Conservation (phyloP, 139 green algal genomes). For the Chlorella ohadii region DNA sequence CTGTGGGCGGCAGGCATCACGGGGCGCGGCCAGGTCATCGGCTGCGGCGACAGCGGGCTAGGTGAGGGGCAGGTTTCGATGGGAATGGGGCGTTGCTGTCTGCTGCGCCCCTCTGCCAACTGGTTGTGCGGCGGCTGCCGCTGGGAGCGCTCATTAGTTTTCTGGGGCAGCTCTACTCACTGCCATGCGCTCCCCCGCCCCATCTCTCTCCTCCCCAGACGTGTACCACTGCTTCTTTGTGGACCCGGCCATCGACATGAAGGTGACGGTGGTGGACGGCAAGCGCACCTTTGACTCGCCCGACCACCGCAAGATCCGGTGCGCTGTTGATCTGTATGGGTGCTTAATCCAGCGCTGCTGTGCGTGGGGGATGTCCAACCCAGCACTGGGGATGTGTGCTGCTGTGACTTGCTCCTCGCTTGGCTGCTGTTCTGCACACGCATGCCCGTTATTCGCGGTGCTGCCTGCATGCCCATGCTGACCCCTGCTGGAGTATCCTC, state of each 20-base stretch:
- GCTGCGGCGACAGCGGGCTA: slow-evolving; percentile 92
- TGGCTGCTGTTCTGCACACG: no score
- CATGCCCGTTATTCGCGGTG: no score
- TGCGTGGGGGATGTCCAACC: no score
- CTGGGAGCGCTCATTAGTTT: background rate
- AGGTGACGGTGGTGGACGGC: slow-evolving; percentile 6
- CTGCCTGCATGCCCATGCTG: no score
- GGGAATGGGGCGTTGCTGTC: background rate
- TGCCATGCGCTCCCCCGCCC: no score
- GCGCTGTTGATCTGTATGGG: no score
- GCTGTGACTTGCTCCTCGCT: no score
- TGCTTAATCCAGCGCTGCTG: no score
- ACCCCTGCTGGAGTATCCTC: no score
- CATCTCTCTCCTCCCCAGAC: slow-evolving; percentile 16
- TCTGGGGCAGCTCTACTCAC: no score
- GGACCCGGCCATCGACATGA: slow-evolving; percentile 52
- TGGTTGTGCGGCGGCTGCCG: background rate
- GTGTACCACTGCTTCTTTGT: slow-evolving; percentile 83
- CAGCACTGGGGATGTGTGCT: no score
- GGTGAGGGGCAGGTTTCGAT: slow-evolving; percentile 24
- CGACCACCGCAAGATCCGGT: slow-evolving; percentile 84
- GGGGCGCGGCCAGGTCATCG: slow-evolving; percentile 80
- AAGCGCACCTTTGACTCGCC: slow-evolving; percentile 55
- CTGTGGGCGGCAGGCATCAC: slow-evolving; percentile 81
- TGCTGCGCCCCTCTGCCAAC: background rate